phyloP scores from a whole-genome alignment of 2,329 filamentous ascomycete species.

The Ophiostoma fasciatum region DNA sequence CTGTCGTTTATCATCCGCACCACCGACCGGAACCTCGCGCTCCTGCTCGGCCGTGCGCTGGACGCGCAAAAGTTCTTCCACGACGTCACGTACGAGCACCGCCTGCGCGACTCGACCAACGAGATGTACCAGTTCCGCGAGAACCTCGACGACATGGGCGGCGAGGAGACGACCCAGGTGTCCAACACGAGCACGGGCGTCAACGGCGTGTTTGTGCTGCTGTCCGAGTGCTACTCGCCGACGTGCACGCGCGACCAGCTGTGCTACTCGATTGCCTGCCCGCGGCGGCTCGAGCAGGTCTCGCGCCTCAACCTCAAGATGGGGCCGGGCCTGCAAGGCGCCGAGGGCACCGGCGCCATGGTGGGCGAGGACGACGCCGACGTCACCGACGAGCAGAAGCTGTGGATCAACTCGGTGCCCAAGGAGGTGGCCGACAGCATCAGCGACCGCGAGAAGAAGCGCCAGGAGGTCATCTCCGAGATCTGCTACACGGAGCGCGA shows the following conservation, averaged over 20 bases:
- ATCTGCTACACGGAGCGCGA: conserved; percentile 98
- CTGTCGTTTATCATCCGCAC: conserved; percentile 96
- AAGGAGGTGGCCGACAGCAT: conserved; percentile 88
- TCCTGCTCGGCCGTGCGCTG: conserved; percentile 77
- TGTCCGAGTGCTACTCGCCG: conserved; percentile 96
- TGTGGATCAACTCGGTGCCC: conserved; percentile 98
- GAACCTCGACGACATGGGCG: conserved; percentile 76
- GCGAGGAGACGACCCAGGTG: conserved; percentile 45
- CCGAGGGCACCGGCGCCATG: conserved; percentile 35
- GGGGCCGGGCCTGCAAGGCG: conserved; percentile 66
- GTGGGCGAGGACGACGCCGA: conserved; percentile 67
- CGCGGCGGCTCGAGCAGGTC: conserved; percentile 83
- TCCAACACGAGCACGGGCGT: conserved; percentile 28
- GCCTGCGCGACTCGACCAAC: conserved; percentile 79
- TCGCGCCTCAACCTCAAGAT: conserved; percentile 87
- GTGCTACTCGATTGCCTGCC: conserved; percentile 96
- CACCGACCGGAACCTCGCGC: conserved; percentile 82
- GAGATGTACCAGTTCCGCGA: conserved; percentile 97
- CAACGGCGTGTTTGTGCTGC: conserved; percentile 88
- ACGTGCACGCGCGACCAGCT: conserved; percentile 91
- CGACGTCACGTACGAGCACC: conserved; percentile 95
- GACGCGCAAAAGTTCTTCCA: conserved; percentile 99
- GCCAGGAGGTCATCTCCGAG: conserved; percentile 95
- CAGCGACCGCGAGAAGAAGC: conserved; percentile 84
- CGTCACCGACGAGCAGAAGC: conserved; percentile 86